Conservation (phyloP, 164 flowering plant species). For the Liriodendron chinense region DNA sequence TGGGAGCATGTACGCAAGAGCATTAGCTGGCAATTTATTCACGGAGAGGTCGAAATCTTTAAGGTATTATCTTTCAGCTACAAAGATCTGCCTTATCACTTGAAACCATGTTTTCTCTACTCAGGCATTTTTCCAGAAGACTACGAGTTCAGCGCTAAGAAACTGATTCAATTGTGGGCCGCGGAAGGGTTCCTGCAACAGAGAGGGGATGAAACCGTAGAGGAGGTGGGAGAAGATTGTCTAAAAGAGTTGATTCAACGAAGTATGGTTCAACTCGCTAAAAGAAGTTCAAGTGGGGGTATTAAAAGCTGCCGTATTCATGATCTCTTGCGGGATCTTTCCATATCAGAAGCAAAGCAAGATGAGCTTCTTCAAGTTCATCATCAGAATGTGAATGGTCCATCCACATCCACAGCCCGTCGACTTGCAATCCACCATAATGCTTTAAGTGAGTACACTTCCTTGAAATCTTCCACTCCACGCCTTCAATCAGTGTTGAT, state of each 20-base stretch:
- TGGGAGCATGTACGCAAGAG: background rate
- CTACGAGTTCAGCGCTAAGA: background rate
- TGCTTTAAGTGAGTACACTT: background rate
- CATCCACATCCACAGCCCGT: background rate
- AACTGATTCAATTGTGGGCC: background rate
- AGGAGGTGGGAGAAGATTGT: constrained; percentile 1
- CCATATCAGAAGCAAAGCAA: background rate
- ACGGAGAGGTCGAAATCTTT: background rate
- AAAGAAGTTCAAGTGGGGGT: background rate
- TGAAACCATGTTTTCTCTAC: constrained; percentile 1
- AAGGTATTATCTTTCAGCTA: constrained; percentile 12
- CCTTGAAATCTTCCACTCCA: background rate
- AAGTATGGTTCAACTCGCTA: background rate
- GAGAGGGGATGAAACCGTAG: background rate
- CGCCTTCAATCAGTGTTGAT: background rate
- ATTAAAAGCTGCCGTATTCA: background rate
- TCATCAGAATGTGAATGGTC: background rate
- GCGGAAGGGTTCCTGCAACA: background rate
- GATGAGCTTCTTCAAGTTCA: background rate
- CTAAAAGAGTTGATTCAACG: background rate
- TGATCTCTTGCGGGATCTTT: background rate
- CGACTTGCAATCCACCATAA: background rate
- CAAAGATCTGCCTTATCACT: background rate
- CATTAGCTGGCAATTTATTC: background rate
- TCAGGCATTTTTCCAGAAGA: background rate